phyloP scores from a whole-genome alignment of 805 yeast genomes.

The Metschnikowia kofuensis region DNA sequence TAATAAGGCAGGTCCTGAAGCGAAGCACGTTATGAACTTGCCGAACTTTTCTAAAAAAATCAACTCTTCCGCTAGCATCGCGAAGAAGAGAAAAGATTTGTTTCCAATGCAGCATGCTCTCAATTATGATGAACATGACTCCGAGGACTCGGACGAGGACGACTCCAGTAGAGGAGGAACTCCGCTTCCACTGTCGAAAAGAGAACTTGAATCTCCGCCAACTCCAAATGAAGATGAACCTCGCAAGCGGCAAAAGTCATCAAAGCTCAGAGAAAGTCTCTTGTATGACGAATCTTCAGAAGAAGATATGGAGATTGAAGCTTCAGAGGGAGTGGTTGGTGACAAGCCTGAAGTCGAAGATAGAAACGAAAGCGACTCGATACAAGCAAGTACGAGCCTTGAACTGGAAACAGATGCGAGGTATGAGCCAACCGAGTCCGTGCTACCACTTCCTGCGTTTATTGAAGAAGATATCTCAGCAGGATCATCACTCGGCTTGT shows the following conservation, averaged over 20 bases:
- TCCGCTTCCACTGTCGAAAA: conserved; percentile 28
- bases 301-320: conserved; percentile 25
- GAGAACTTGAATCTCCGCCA: conserved; percentile 28
- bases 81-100: conserved; percentile 23
- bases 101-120: conserved; percentile 57
- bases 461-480: conserved; percentile 36
- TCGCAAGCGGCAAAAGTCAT: conserved; percentile 26
- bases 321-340: conserved; percentile 16
- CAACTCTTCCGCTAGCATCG: conserved; percentile 24
- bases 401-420: conserved; percentile 27
- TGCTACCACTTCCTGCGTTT: conserved; percentile 54
- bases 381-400: conserved; percentile 18
- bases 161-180: conserved; percentile 37
- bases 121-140: conserved; percentile 41
- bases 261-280: conserved; percentile 24
- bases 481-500: conserved; percentile 38
- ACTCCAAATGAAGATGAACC: conserved; percentile 18
- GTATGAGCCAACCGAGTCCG: conserved; percentile 50
- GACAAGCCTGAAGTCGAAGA: conserved; percentile 18
- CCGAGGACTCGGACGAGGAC: conserved; percentile 32
- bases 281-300: conserved; percentile 34
- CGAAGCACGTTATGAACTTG: conserved; percentile 16
- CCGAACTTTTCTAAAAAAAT: conserved; percentile 38
- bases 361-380: conserved; percentile 21
- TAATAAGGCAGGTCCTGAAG: conserved; percentile 1